Conservation (phyloP, 257 asterid genomes). For the Solanum okadae region DNA sequence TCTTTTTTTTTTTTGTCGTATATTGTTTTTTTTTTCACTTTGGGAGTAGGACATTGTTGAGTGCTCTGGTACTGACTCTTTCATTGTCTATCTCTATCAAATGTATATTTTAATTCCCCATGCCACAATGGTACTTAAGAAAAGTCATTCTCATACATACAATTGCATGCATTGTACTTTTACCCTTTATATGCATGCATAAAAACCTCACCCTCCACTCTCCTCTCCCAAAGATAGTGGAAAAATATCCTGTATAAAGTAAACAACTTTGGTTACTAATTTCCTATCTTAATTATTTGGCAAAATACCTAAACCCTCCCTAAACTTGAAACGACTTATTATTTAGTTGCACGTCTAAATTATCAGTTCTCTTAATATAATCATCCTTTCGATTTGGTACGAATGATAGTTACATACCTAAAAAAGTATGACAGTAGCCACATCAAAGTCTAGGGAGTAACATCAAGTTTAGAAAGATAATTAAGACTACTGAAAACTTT, state of each 20-base stretch:
- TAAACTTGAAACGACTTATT: neutral
- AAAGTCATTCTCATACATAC: slow-evolving; percentile 34
- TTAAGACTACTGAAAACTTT: neutral
- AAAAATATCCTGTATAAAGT: neutral
- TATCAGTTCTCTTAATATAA: neutral
- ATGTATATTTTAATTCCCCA: neutral
- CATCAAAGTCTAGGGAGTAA: fast-evolving
- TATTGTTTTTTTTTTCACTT: neutral
- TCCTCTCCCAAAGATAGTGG: slow-evolving; percentile 25
- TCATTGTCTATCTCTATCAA: neutral
- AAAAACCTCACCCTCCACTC: neutral
- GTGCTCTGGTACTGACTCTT: neutral
- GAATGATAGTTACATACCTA: neutral
- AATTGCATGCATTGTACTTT: slow-evolving; percentile 18
- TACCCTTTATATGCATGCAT: slow-evolving; percentile 35
- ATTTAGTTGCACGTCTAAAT: neutral
- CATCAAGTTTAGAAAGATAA: neutral
- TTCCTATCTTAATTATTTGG: neutral
- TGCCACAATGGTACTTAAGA: slow-evolving; percentile 13
- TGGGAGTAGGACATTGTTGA: neutral
- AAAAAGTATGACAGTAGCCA: neutral
- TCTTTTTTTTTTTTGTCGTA: neutral
- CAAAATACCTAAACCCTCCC: neutral
- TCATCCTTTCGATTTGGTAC: neutral
- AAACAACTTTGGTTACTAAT: neutral